Percentiles rank a stretch among this genome's conserved stretches.
phyloP scores from a whole-genome alignment of 257 asterid species.

The Coffea canephora region DNA sequence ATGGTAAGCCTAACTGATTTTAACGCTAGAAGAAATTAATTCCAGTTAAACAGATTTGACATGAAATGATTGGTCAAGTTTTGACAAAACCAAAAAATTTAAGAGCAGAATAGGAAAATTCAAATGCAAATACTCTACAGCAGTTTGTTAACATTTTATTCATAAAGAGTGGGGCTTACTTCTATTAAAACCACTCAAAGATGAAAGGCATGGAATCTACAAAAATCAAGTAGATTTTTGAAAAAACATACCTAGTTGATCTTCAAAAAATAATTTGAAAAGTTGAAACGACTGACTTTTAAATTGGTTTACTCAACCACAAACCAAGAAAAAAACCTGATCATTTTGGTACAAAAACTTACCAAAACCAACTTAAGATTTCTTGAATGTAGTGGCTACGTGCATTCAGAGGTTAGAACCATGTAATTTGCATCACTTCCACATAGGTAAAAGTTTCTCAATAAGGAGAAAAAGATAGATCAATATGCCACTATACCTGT shows the following conservation, averaged over 20 bases:
- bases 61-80: no score
- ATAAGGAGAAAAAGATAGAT: neutral
- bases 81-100: neutral
- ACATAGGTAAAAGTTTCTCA: neutral
- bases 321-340: neutral
- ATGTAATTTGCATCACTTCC: neutral
- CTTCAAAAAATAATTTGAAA: neutral
- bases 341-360: neutral
- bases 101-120: neutral
- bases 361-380: neutral
- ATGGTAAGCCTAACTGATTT: no score
- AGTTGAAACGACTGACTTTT: neutral
- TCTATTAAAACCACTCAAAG: neutral
- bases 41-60: no score
- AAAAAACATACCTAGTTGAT: neutral
- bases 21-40: no score
- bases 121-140: neutral
- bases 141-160: neutral
- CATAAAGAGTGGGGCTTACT: neutral
- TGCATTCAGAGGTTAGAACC: neutral
- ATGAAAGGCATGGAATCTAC: neutral
- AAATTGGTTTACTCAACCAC: neutral
- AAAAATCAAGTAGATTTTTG: neutral
- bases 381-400: neutral
- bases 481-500: conserved; percentile 41